Conservation (phyloP, 1,284 basidiomycete genomes). For the Vanrija pseudolonga region DNA sequence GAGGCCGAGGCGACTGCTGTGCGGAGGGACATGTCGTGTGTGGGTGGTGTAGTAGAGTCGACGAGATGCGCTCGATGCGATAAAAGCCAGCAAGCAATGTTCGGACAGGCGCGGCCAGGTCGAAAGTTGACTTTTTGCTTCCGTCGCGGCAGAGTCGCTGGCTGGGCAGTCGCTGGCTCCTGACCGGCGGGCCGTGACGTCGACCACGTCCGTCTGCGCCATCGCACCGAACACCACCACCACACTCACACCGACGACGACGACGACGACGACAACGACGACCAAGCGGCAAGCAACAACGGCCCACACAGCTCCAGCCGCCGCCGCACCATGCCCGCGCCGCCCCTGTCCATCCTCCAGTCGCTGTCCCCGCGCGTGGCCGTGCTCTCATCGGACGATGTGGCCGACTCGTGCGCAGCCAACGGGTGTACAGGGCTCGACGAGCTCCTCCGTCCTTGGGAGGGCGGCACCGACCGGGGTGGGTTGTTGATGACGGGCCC, state of each 20-base stretch:
- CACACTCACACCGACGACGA: too few relatives aligned
- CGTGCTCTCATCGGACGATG: conserved; percentile 46
- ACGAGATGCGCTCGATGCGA: not conserved
- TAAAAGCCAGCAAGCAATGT: not conserved
- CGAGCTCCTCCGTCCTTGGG: conserved; percentile 49
- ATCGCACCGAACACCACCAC: not conserved
- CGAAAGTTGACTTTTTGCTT: too few relatives aligned
- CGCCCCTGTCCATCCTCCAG: conserved; percentile 44
- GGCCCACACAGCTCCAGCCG: not conserved
- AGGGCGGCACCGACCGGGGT: conserved; percentile 46
- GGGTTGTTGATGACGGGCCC: conserved; percentile 4
- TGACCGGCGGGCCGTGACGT: too few relatives aligned
- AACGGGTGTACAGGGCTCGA: conserved; percentile 48
- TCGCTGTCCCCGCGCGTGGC: conserved; percentile 48
- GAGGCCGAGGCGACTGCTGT: conserved; percentile 14
- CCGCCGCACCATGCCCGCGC: conserved; percentile 37
- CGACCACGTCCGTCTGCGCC: not conserved
- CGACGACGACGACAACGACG: too few relatives aligned
- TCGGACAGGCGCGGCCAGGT: not conserved
- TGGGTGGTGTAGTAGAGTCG: not conserved
- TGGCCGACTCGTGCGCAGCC: conserved; percentile 39
- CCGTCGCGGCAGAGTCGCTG: too few relatives aligned
- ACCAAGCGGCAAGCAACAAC: too few relatives aligned
- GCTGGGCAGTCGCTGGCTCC: too few relatives aligned
- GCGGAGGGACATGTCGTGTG: conserved; percentile 13